Evolutionary conservation across 2,329 filamentous ascomycete species (phyloP).

Genomic region (Corynespora cassiicola): DNA sequence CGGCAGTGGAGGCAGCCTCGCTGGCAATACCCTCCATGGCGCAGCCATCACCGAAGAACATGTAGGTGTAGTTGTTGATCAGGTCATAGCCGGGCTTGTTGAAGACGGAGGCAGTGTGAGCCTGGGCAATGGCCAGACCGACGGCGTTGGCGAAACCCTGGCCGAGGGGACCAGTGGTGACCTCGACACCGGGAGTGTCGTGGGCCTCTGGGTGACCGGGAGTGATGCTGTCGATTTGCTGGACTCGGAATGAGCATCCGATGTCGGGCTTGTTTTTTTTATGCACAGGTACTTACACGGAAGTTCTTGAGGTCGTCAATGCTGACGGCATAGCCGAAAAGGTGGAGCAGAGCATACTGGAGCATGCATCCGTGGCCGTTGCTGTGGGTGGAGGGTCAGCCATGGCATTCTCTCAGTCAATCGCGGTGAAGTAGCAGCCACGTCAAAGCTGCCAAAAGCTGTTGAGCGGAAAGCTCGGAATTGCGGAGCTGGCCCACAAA

Average conservation of each 20-base stretch:
- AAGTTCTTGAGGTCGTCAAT: conserved; percentile 95
- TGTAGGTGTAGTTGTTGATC: conserved; percentile 95
- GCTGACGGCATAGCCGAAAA: conserved; percentile 87
- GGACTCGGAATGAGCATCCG: conserved; percentile 20
- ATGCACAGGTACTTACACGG: conserved; percentile 71
- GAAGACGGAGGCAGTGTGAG: conserved; percentile 87
- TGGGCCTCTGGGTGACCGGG: conserved; percentile 96
- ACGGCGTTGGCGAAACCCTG: conserved; percentile 98
- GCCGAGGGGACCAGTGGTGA: conserved; percentile 96
- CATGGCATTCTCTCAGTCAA: conserved; percentile 3
- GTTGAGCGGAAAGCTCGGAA: conserved; percentile 25
- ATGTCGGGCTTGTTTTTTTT: conserved; percentile 51
- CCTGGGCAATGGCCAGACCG: conserved; percentile 95
- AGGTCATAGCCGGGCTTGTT: conserved; percentile 96
- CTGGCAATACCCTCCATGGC: conserved; percentile 97
- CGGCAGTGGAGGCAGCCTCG: conserved; percentile 90
- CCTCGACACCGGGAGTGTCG: conserved; percentile 95
- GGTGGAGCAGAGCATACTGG: conserved; percentile 96
- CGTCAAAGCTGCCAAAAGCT: too few relatives aligned
- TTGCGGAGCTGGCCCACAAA: conserved; percentile 5
- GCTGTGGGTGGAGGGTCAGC: conserved; percentile 56
- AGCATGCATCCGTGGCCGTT: conserved; percentile 99
- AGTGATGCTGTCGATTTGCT: conserved; percentile 79
- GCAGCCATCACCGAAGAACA: conserved; percentile 97
- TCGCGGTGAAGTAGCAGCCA: conserved; percentile 1